phyloP scores from a whole-genome alignment of 257 asterid species.

The Coffea canephora region DNA sequence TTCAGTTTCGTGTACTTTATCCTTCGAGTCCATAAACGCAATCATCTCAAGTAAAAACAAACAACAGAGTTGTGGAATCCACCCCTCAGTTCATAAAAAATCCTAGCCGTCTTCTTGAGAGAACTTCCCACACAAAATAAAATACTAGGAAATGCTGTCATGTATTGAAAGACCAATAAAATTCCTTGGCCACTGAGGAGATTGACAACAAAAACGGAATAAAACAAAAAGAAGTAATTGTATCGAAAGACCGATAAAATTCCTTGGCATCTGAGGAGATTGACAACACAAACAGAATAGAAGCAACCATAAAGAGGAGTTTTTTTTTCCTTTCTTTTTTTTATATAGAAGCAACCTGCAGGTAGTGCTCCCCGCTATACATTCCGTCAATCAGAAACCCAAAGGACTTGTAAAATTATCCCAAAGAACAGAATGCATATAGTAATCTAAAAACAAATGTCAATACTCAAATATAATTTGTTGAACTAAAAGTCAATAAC shows the following conservation, averaged over 20 bases:
- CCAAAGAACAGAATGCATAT: too few relatives aligned
- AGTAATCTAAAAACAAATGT: too few relatives aligned
- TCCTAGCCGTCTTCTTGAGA: not conserved
- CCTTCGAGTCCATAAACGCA: conserved; percentile 65
- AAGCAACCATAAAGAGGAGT: not conserved
- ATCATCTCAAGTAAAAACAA: conserved; percentile 34
- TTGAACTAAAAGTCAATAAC: too few relatives aligned
- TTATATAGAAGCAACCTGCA: too few relatives aligned
- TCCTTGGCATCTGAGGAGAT: conserved; percentile 4
- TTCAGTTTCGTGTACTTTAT: conserved; percentile 48
- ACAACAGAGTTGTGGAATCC: not conserved
- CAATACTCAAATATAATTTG: too few relatives aligned
- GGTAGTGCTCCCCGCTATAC: too few relatives aligned
- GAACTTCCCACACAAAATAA: conserved; percentile 23
- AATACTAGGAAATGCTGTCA: conserved; percentile 29
- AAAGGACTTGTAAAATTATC: too few relatives aligned
- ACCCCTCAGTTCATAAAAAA: conserved; percentile 20
- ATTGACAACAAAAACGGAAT: conserved; percentile 10
- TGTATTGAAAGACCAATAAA: conserved; percentile 14
- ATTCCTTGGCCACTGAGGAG: conserved; percentile 3
- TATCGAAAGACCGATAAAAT: conserved; percentile 11
- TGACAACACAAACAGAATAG: conserved; percentile 11
- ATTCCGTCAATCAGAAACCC: too few relatives aligned
- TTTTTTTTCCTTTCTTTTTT: too few relatives aligned
- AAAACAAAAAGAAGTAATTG: not conserved